These are phyloP conservation scores for Trametes punicea DNA, from an alignment of 768 basidiomycete genomes.

Conservation along the genomic window DNA sequence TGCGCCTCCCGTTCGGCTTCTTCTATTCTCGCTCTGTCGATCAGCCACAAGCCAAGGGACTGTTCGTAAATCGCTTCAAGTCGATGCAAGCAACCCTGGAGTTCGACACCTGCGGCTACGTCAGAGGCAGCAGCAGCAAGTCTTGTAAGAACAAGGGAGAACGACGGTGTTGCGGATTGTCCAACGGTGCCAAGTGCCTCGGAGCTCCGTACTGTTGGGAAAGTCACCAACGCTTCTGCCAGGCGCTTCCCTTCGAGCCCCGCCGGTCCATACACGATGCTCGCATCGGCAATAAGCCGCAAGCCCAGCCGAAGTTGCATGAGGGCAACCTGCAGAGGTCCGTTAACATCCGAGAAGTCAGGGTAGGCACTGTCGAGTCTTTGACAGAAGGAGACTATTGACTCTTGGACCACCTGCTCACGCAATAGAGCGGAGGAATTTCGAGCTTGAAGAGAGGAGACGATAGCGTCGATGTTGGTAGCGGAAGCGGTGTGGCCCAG, in stretches of 20 bases:
- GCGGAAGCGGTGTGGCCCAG: slow-evolving; percentile 49
- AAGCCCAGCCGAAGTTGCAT: slow-evolving; percentile 71
- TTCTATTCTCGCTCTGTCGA: slow-evolving; percentile 68
- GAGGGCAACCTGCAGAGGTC: slow-evolving; percentile 64
- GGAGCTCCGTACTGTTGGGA: slow-evolving; percentile 51
- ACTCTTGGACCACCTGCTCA: slow-evolving; percentile 75
- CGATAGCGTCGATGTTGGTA: slow-evolving; percentile 49
- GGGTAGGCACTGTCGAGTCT: slow-evolving; percentile 66
- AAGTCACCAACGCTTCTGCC: slow-evolving; percentile 41
- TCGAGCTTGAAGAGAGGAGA: slow-evolving; percentile 33
- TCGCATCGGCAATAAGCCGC: slow-evolving; percentile 41
- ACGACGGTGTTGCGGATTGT: slow-evolving; percentile 30
- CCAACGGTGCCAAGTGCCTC: slow-evolving; percentile 28
- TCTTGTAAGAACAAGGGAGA: slow-evolving; percentile 43
- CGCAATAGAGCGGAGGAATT: slow-evolving; percentile 42
- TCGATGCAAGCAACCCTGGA: slow-evolving; percentile 29
- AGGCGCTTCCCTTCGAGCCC: slow-evolving; percentile 10
- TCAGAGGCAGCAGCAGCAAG: slow-evolving; percentile 48
- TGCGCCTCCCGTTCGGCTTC: slow-evolving; percentile 60
- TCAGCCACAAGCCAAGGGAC: slow-evolving; percentile 76
- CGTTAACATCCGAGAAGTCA: slow-evolving; percentile 67
- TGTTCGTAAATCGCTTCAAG: slow-evolving; percentile 63
- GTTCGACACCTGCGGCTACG: slow-evolving; percentile 38
- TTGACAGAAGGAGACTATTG: slow-evolving; percentile 72
- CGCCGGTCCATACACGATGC: not conserved